Conservation (phyloP, 371 early-diverging fungal species). For the Conidiobolus incongruus region DNA sequence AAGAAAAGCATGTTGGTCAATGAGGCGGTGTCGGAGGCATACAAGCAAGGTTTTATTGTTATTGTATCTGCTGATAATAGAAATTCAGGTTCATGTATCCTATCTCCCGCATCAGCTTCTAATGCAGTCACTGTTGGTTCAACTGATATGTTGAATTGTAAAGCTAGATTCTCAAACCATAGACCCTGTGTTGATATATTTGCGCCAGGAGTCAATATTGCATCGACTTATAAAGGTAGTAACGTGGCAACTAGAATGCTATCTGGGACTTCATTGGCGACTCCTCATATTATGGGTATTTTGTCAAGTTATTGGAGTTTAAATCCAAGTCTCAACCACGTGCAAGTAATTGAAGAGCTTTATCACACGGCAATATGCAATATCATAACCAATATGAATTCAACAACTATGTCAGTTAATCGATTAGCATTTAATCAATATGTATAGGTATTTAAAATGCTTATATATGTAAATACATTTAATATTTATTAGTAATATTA, state of each 20-base stretch:
- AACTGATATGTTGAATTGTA: conserved; percentile 20
- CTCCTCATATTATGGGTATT: conserved; percentile 63
- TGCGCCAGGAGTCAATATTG: conserved; percentile 22
- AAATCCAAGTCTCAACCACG: not conserved
- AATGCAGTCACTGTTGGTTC: conserved; percentile 31
- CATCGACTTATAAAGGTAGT: not conserved
- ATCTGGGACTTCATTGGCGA: conserved; percentile 27
- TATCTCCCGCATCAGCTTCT: conserved; percentile 28
- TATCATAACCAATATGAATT: too few relatives aligned
- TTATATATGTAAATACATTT: too few relatives aligned
- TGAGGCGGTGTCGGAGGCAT: conserved; percentile 6
- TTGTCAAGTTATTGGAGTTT: conserved; percentile 21
- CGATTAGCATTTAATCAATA: too few relatives aligned
- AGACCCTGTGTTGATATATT: conserved; percentile 46
- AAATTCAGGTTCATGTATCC: conserved; percentile 21
- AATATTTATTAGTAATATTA: too few relatives aligned
- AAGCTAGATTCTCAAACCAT: conserved; percentile 43
- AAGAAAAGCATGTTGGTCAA: conserved; percentile 5
- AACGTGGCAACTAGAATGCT: not conserved
- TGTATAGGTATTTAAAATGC: too few relatives aligned
- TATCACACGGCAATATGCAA: too few relatives aligned
- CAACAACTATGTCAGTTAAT: too few relatives aligned
- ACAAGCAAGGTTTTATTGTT: conserved; percentile 19
- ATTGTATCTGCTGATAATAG: conserved; percentile 41
- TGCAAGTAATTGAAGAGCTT: too few relatives aligned